Base-by-base conservation (phyloP, 2,329 filamentous ascomycete species). In the Tolypocladium inflatum region DNA sequence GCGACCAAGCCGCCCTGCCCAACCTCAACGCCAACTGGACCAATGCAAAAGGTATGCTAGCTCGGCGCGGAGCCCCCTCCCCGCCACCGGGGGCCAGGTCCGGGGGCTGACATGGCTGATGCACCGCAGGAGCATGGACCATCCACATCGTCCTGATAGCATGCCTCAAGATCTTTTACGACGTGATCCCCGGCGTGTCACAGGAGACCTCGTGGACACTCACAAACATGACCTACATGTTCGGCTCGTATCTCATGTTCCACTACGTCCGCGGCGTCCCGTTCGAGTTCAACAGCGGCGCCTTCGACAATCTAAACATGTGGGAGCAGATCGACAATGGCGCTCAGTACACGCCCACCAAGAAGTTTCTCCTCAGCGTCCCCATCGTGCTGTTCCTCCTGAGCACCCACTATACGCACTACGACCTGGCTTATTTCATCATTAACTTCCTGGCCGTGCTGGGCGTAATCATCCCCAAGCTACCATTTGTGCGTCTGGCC, bases 301-400 rank as follows among this genome's bases (percentile, higher is more conserved):
- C 94, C 66, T 99, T 97, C 75, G 94, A 99, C 80, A 97, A 99
- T 74, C 82, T 99, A 70, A 99, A 97, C 78, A 97, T 99, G 94
- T 99, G 94, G 94, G 94, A 99, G 79, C 94, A 99, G 78, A 99
- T 99, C 73, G 94, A 99, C 79, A 95, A 97, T 69, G 94, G 94
- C 53, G 94, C 94, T 67, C 94, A 99, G 74, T 99, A 97, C 78
- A 99, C 94, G 1, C 94, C 94, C 4, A 90, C 94, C 64, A 99
- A 99, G 81, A 99, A 99, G 76, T 99, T 99, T 70, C 80, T 99
- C 60, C 86, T 97, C 66, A 91, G 88, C 68, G 93, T 97, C 39
- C 94, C 94, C 43, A 96, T 99, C 67, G 83, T 92, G 63, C 82
- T 99, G 63, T 99, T 99, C 74, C 82, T 99, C 58, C 80, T 97